phyloP scores from a whole-genome alignment of 208 protist species.

The Wallacemonas sp. region DNA sequence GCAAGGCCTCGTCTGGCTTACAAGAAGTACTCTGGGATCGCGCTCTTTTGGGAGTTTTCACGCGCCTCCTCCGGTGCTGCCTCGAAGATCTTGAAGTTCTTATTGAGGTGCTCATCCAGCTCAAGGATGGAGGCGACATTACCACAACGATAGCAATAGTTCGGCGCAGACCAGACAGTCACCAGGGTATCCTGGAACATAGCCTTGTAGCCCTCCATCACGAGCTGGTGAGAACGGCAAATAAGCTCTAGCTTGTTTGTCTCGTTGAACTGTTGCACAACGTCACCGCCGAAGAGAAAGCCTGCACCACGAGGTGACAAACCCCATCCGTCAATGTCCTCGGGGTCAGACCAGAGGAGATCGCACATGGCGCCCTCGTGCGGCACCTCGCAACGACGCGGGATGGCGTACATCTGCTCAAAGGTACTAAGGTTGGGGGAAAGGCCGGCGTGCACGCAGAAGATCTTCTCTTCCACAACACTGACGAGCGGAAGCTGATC shows the following conservation, averaged over 20 bases:
- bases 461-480: conserved; percentile 97
- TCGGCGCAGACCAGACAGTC: conserved; percentile 96
- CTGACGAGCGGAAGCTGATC: conserved; percentile 98
- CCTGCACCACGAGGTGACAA: conserved; percentile 98
- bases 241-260: conserved; percentile 95
- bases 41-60: conserved; percentile 59
- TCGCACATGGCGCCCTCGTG: conserved; percentile 99
- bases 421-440: conserved; percentile 97
- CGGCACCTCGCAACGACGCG: conserved; percentile 97
- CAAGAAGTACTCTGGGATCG: conserved; percentile 81
- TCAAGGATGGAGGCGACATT: conserved; percentile 99
- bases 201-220: conserved; percentile 95
- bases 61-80: conserved; percentile 95
- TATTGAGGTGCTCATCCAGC: conserved; percentile 97
- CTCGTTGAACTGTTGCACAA: conserved; percentile 94
- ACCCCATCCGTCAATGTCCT: conserved; percentile 96
- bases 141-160: conserved; percentile 97
- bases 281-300: conserved; percentile 98
- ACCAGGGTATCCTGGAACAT: conserved; percentile 94
- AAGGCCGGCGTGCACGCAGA: conserved; percentile 99
- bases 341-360: conserved; percentile 98
- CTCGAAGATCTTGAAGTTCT: conserved; percentile 99
- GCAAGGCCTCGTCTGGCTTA: too few relatives aligned
- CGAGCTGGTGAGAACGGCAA: conserved; percentile 95
- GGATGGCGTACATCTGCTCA: conserved; percentile 94